Percentiles rank a stretch among this genome's conserved stretches.
phyloP scores from a whole-genome alignment of 345 rosid genomes.

The Arabidopsis arenosa region DNA sequence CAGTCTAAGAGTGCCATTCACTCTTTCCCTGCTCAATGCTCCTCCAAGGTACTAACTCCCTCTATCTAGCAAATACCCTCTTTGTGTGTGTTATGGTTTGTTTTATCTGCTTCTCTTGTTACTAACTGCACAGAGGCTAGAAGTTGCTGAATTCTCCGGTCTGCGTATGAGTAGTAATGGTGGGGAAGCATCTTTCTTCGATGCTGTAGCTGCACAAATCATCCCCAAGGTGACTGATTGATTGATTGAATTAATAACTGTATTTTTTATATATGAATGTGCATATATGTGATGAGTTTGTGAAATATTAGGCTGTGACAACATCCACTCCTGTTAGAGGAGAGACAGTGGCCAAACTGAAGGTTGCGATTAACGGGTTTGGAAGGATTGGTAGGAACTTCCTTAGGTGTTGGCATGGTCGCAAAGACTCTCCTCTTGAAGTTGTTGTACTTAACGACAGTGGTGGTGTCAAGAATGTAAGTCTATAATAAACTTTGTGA shows the following conservation, averaged over 20 bases:
- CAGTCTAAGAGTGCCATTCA: slow-evolving; percentile 57
- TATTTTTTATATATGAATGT: slow-evolving; percentile 1
- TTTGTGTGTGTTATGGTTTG: slow-evolving; percentile 4
- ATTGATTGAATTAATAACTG: not conserved
- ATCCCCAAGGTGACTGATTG: slow-evolving; percentile 60
- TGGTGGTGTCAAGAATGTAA: slow-evolving; percentile 97
- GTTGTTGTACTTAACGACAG: slow-evolving; percentile 95
- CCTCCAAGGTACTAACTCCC: slow-evolving; percentile 58
- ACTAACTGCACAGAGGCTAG: slow-evolving; percentile 60
- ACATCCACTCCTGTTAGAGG: slow-evolving; percentile 58
- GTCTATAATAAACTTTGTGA: not conserved
- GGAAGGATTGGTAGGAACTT: slow-evolving; percentile 99
- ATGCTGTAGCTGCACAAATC: slow-evolving; percentile 76
- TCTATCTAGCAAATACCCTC: not conserved
- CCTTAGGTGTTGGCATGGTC: slow-evolving; percentile 97
- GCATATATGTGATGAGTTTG: slow-evolving; percentile 25
- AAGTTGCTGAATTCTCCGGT: slow-evolving; percentile 80
- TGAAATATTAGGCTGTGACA: slow-evolving; percentile 51
- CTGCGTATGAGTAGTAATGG: slow-evolving; percentile 59
- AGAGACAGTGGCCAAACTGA: slow-evolving; percentile 82
- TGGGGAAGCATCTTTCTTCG: slow-evolving; percentile 68
- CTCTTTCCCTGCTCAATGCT: slow-evolving; percentile 79
- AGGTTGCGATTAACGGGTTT: slow-evolving; percentile 96
- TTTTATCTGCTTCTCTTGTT: slow-evolving; percentile 10
- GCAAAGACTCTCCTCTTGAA: slow-evolving; percentile 92